Percentiles rank a stretch among this genome's conserved stretches.
These are phyloP conservation scores for Nothopassalora personata DNA, from an alignment of 2,329 filamentous ascomycete genomes.

Conservation along the genomic window DNA sequence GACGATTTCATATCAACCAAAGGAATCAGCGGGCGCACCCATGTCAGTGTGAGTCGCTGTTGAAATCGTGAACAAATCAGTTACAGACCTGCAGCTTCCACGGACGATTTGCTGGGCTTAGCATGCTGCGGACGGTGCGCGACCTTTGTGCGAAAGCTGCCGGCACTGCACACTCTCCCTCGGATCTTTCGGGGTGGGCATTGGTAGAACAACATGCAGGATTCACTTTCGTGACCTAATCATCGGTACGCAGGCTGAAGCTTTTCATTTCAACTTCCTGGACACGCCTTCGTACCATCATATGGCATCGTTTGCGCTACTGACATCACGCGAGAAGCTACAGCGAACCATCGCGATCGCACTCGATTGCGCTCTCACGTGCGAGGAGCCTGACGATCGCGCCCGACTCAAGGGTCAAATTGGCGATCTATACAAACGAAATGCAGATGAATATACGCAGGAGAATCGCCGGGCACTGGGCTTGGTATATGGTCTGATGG, in stretches of 20 bases:
- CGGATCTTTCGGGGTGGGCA: neutral
- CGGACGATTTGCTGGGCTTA: slow-evolving; percentile 5
- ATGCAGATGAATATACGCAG: slow-evolving; percentile 7
- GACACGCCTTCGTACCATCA: neutral
- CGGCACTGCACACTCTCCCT: neutral
- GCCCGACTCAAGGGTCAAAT: neutral
- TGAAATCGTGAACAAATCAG: neutral
- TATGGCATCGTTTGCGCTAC: slow-evolving; percentile 10
- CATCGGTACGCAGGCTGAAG: neutral
- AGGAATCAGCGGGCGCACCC: too few species aligned
- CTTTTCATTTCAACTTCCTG: neutral
- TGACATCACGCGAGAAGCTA: slow-evolving; percentile 13
- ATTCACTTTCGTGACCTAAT: too few species aligned
- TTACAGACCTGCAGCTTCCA: neutral
- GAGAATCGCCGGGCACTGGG: slow-evolving; percentile 7
- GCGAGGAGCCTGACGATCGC: slow-evolving; percentile 2
- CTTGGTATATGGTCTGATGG: slow-evolving; percentile 8
- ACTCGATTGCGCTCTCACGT: slow-evolving; percentile 7
- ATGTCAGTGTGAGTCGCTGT: too few species aligned
- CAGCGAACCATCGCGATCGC: slow-evolving; percentile 13
- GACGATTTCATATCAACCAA: slow-evolving; percentile 4
- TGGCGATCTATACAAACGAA: slow-evolving; percentile 4
- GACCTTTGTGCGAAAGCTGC: slow-evolving; percentile 10
- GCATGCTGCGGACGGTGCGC: slow-evolving; percentile 3
- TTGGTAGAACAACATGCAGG: neutral